phyloP scores from a whole-genome alignment of 2,329 filamentous ascomycete genomes.

The Ceratocystis ficicola region DNA sequence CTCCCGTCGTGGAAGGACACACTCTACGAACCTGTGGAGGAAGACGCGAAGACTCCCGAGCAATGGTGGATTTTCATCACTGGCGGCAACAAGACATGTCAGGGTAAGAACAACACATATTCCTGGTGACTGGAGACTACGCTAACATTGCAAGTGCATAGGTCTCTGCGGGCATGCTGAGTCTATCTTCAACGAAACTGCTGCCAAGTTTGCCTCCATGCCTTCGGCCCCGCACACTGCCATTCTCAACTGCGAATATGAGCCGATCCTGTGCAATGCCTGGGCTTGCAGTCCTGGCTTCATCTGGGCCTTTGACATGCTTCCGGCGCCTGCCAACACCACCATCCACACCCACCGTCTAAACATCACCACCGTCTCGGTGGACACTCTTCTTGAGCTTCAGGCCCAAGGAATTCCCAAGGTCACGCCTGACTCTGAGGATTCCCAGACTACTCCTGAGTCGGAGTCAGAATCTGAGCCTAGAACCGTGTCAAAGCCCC shows the following conservation, averaged over 20 bases:
- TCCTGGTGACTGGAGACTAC: neutral
- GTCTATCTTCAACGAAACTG: slow-evolving; percentile 53
- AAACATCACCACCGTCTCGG: slow-evolving; percentile 56
- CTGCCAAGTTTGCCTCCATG: slow-evolving; percentile 48
- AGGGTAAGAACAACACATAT: slow-evolving; percentile 34
- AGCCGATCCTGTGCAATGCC: slow-evolving; percentile 62
- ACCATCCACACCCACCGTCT: slow-evolving; percentile 53
- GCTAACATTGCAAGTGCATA: slow-evolving; percentile 25
- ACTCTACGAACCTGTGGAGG: slow-evolving; percentile 49
- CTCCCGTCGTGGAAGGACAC: slow-evolving; percentile 60
- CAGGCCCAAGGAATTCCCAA: slow-evolving; percentile 40
- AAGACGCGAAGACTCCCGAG: slow-evolving; percentile 50
- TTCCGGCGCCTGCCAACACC: slow-evolving; percentile 51
- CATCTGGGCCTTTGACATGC: slow-evolving; percentile 56
- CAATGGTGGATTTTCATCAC: slow-evolving; percentile 67
- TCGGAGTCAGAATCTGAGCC: slow-evolving; percentile 21
- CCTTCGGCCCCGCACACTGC: slow-evolving; percentile 55
- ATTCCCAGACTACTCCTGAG: neutral
- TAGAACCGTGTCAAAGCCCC: slow-evolving; percentile 17
- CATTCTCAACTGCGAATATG: slow-evolving; percentile 59
- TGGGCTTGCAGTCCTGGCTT: slow-evolving; percentile 55
- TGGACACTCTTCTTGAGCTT: slow-evolving; percentile 50
- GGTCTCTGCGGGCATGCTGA: slow-evolving; percentile 55
- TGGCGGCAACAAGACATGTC: slow-evolving; percentile 70
- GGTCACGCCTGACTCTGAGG: neutral